These are phyloP conservation scores for Croton laevigatus DNA, from an alignment of 441 rosid species.

Conservation along the genomic window DNA sequence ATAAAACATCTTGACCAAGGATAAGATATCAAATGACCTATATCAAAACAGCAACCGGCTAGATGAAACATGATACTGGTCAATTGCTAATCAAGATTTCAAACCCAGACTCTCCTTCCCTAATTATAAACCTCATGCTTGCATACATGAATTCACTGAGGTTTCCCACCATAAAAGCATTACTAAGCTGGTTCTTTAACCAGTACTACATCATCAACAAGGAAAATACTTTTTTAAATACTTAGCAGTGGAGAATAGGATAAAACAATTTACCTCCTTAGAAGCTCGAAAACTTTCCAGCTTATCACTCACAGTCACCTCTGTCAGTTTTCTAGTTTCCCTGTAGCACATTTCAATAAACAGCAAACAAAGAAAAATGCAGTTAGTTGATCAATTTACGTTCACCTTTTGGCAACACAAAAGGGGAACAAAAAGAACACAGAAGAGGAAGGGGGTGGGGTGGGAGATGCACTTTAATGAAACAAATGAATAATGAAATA, in stretches of 20 bases:
- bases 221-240: too few relatives aligned
- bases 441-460: background rate
- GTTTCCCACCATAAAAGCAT: background rate
- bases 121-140: background rate
- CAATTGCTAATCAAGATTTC: background rate
- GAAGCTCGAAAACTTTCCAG: slow-evolving; percentile 90
- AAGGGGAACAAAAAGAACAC: background rate
- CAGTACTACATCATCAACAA: too few relatives aligned
- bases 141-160: background rate
- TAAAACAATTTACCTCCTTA: slow-evolving; percentile 62
- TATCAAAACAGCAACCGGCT: background rate
- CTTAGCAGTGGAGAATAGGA: background rate
- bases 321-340: slow-evolving; percentile 64
- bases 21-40: background rate
- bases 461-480: background rate
- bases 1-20: background rate
- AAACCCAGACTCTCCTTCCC: background rate
- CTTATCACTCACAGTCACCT: slow-evolving; percentile 87
- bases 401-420: background rate
- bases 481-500: slow-evolving; percentile 3
- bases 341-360: slow-evolving; percentile 39
- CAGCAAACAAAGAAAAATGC: slow-evolving; percentile 9
- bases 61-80: too few relatives aligned
- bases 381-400: too few relatives aligned
- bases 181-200: too few relatives aligned